These are phyloP conservation scores for Agapanthus africanus DNA, from an alignment of 106 monocot species.

Conservation along the genomic window DNA sequence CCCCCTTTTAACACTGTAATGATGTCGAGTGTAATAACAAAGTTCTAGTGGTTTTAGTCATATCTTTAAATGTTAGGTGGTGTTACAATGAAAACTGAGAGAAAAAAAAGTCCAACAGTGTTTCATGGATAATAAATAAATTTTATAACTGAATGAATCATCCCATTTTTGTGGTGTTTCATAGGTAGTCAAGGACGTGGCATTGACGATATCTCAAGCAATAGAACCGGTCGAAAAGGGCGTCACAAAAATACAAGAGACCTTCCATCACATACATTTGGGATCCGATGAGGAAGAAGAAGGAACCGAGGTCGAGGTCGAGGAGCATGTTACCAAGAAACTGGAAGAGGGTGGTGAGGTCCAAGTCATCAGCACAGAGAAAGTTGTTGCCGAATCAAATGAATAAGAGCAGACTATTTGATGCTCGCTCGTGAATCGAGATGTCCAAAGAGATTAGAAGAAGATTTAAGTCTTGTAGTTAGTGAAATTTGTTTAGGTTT, in stretches of 20 bases:
- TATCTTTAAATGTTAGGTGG: too few relatives aligned
- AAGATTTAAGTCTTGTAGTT: too few relatives aligned
- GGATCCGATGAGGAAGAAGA: constrained; percentile 27
- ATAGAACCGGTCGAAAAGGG: constrained; percentile 77
- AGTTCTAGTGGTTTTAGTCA: too few relatives aligned
- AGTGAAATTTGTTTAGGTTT: background rate
- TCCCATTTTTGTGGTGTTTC: background rate
- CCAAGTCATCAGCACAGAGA: constrained; percentile 5
- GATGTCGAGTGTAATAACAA: too few relatives aligned
- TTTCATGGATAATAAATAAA: too few relatives aligned
- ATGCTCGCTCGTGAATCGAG: too few relatives aligned
- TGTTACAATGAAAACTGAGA: too few relatives aligned
- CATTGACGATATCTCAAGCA: constrained; percentile 60
- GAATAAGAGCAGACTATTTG: too few relatives aligned
- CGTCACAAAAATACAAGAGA: constrained; percentile 67
- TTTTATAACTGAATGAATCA: background rate
- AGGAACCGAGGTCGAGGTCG: constrained; percentile 31
- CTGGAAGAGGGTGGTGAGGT: constrained; percentile 13
- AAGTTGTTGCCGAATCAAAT: constrained; percentile 10
- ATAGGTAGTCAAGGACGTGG: constrained; percentile 76
- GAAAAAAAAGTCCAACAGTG: too few relatives aligned
- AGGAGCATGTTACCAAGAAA: constrained; percentile 36
- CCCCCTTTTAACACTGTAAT: too few relatives aligned
- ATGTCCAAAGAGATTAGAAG: background rate
- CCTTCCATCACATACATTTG: constrained; percentile 33